Percentiles rank a stretch among this genome's conserved stretches.
Evolutionary conservation across 2,329 filamentous ascomycete genomes (phyloP).

Genomic region (Coniochaeta sp.): DNA sequence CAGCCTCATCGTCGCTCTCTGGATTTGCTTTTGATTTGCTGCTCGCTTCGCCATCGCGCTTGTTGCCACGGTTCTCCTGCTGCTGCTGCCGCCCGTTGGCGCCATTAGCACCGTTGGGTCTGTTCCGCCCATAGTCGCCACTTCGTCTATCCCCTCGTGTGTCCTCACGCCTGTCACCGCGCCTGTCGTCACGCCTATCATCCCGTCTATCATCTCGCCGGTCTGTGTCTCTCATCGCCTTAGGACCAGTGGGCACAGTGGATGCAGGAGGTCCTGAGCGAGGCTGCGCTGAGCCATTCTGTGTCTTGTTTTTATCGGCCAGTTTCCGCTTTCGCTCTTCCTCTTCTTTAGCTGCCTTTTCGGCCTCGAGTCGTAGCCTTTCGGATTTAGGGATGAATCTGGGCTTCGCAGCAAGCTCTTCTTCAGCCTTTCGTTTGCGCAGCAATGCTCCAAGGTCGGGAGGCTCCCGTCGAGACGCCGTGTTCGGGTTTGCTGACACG

Average conservation of each 20-base stretch:
- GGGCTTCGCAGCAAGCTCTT: constrained; percentile 40
- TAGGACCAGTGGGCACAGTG: constrained; percentile 63
- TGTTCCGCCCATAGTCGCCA: constrained; percentile 9
- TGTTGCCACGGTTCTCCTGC: constrained; percentile 40
- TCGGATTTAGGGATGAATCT: constrained; percentile 73
- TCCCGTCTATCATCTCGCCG: constrained; percentile 5
- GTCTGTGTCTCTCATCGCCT: constrained; percentile 50
- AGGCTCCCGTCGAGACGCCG: constrained; percentile 11
- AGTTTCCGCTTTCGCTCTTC: constrained; percentile 20
- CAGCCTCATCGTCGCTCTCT: constrained; percentile 61
- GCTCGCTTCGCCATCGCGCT: constrained; percentile 26
- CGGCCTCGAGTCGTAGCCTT: constrained; percentile 70
- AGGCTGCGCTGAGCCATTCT: constrained; percentile 4
- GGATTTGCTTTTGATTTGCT: constrained; percentile 26
- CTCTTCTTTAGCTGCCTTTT: constrained; percentile 69
- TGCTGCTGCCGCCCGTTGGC: constrained; percentile 17
- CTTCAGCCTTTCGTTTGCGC: constrained; percentile 56
- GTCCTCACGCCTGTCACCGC: constrained; percentile 10
- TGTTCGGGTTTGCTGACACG: background rate
- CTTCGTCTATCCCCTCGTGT: constrained; percentile 4
- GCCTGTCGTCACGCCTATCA: constrained; percentile 12
- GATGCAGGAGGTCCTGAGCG: constrained; percentile 11
- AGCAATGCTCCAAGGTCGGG: constrained; percentile 46
- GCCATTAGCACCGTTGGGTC: constrained; percentile 2
- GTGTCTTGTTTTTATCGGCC: constrained; percentile 6